Percentiles rank a stretch among this genome's conserved stretches.
These are phyloP conservation scores for Ogataea ganodermae DNA, from an alignment of 805 yeast genomes.

Conservation along the genomic window DNA sequence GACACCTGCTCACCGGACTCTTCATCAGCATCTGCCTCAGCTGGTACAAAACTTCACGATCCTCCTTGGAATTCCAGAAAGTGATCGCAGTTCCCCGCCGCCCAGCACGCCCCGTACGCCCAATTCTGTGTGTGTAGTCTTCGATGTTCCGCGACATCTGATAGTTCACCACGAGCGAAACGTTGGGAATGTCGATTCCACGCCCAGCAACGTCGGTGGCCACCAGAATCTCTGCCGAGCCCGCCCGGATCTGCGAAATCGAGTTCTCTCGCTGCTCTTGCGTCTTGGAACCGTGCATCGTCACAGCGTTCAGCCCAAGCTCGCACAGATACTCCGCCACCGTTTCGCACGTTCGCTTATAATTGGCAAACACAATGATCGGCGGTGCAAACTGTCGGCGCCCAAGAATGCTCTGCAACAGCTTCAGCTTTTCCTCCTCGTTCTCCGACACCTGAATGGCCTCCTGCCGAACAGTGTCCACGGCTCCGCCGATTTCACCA, in stretches of 20 bases:
- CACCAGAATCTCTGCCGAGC: constrained; percentile 62
- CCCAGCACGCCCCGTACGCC: constrained; percentile 97
- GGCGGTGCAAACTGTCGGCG: constrained; percentile 46
- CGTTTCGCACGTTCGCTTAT: constrained; percentile 69
- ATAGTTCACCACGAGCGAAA: constrained; percentile 80
- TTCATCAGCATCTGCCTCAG: constrained; percentile 50
- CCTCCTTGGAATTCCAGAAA: constrained; percentile 57
- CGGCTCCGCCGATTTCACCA: constrained; percentile 67
- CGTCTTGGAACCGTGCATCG: constrained; percentile 83
- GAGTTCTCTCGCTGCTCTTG: constrained; percentile 88
- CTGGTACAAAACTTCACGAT: constrained; percentile 52
- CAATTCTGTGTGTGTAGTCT: constrained; percentile 88
- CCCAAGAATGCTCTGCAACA: constrained; percentile 42
- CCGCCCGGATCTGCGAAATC: constrained; percentile 55
- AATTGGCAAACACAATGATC: constrained; percentile 80
- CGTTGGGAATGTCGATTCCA: constrained; percentile 90
- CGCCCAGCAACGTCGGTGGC: constrained; percentile 97
- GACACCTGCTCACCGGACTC: constrained; percentile 40
- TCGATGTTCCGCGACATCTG: constrained; percentile 81
- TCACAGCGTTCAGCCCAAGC: constrained; percentile 51
- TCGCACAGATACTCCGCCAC: constrained; percentile 53
- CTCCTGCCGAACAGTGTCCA: constrained; percentile 67
- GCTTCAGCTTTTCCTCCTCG: constrained; percentile 45
- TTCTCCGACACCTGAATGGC: constrained; percentile 54
- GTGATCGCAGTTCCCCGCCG: constrained; percentile 74